Conservation (phyloP, 179 eudicot species). For the Sideroxylon spinosum region DNA sequence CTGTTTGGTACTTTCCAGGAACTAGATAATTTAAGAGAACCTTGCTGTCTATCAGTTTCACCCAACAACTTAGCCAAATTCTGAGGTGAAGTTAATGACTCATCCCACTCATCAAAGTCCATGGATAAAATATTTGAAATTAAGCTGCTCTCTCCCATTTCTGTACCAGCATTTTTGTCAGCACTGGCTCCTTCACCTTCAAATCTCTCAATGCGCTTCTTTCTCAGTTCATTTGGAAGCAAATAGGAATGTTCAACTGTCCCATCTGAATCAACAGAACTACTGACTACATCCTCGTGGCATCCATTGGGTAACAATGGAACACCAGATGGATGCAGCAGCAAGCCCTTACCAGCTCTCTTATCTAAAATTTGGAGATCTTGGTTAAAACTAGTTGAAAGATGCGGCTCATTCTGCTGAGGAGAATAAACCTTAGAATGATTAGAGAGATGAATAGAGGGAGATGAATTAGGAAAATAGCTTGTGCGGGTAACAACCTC, state of each 20-base stretch:
- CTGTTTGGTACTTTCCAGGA: conserved; percentile 64
- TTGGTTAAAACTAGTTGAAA: conserved; percentile 21
- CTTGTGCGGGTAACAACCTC: conserved; percentile 36
- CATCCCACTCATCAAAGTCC: conserved; percentile 85
- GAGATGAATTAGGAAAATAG: conserved; percentile 37
- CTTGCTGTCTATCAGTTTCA: conserved; percentile 55
- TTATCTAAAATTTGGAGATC: conserved; percentile 29
- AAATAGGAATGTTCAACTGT: conserved; percentile 27
- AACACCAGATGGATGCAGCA: conserved; percentile 25
- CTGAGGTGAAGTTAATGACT: conserved; percentile 65
- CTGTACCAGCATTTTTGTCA: conserved; percentile 33
- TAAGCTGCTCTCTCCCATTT: conserved; percentile 73
- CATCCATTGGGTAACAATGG: conserved; percentile 37
- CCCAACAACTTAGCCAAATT: conserved; percentile 62
- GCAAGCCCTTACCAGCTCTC: conserved; percentile 24
- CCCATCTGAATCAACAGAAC: conserved; percentile 21
- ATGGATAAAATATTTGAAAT: conserved; percentile 83
- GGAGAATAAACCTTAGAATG: conserved; percentile 35
- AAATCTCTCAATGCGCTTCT: conserved; percentile 33
- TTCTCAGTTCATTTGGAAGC: conserved; percentile 32
- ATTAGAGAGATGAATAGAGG: conserved; percentile 32
- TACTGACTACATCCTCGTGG: conserved; percentile 27
- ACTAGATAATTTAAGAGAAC: conserved; percentile 34
- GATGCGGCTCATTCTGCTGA: conserved; percentile 27
- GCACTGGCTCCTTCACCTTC: conserved; percentile 29